Evolutionary conservation across 768 basidiomycete species (phyloP).

Genomic region (Leccinum incarnatum): DNA sequence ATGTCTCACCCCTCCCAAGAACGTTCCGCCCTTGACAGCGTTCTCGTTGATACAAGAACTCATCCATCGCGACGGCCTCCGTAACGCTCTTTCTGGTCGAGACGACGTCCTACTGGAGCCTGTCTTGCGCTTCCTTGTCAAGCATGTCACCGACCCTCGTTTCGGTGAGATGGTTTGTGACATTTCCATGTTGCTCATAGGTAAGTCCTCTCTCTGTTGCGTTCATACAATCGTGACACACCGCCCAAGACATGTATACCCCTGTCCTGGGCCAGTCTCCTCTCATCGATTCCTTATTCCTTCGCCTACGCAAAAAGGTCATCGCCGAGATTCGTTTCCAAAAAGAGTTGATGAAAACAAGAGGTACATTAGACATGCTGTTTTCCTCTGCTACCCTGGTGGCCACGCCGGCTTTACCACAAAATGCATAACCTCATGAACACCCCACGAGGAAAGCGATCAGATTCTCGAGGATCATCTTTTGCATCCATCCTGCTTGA

Average conservation of each 20-base stretch:
- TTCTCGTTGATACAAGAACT: constrained; percentile 94
- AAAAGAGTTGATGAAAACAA: constrained; percentile 74
- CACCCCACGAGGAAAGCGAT: constrained; percentile 55
- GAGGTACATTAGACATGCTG: constrained; percentile 91
- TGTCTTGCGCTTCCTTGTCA: constrained; percentile 79
- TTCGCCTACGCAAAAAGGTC: constrained; percentile 81
- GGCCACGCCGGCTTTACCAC: constrained; percentile 13
- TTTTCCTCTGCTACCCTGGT: constrained; percentile 54
- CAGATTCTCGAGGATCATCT: constrained; percentile 65
- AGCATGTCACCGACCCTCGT: constrained; percentile 84
- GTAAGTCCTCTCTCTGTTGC: constrained; percentile 43
- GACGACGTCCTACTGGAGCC: constrained; percentile 95
- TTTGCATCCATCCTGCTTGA: constrained; percentile 49
- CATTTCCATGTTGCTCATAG: constrained; percentile 76
- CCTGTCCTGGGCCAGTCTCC: constrained; percentile 94
- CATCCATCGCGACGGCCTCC: constrained; percentile 85
- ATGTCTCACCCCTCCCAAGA: constrained; percentile 42
- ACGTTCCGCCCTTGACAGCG: constrained; percentile 76
- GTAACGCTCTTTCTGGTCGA: constrained; percentile 81
- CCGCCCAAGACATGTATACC: constrained; percentile 77
- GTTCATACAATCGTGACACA: constrained; percentile 1
- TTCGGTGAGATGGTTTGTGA: constrained; percentile 90
- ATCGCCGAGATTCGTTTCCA: constrained; percentile 85
- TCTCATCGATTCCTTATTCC: constrained; percentile 81
- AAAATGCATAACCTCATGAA: constrained; percentile 21